These are phyloP conservation scores for Cardamine chenopodiifolia DNA, from an alignment of 345 rosid species.

Conservation along the genomic window DNA sequence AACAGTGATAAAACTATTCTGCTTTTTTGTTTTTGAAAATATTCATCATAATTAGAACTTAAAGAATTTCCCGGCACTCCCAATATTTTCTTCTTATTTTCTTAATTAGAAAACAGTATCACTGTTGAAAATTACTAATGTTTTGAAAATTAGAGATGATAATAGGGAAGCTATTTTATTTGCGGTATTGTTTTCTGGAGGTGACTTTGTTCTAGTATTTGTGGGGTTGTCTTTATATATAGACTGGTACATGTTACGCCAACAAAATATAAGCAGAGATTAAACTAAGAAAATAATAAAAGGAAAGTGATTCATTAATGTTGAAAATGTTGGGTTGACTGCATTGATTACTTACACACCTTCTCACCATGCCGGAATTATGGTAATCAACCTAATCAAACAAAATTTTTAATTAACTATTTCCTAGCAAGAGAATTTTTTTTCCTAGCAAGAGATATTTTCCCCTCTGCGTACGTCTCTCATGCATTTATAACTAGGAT, in stretches of 20 bases:
- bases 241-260: background rate
- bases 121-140: too few species aligned
- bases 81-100: background rate
- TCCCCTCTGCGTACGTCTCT: background rate
- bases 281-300: background rate
- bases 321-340: background rate
- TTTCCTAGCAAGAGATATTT: too few species aligned
- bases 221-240: constrained; percentile 1
- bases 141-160: background rate
- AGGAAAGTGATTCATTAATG: background rate
- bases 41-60: too few species aligned
- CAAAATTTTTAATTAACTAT: too few species aligned
- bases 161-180: background rate
- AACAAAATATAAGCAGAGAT: background rate
- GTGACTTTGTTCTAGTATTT: background rate
- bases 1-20: too few species aligned
- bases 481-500: too few species aligned
- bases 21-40: too few species aligned
- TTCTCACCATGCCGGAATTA: too few species aligned
- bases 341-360: background rate
- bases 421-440: too few species aligned
- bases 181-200: background rate
- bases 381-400: too few species aligned
- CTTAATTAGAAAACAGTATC: background rate
- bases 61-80: background rate